Conservation (phyloP, 2,329 filamentous ascomycete genomes). For the Alternaria panax region DNA sequence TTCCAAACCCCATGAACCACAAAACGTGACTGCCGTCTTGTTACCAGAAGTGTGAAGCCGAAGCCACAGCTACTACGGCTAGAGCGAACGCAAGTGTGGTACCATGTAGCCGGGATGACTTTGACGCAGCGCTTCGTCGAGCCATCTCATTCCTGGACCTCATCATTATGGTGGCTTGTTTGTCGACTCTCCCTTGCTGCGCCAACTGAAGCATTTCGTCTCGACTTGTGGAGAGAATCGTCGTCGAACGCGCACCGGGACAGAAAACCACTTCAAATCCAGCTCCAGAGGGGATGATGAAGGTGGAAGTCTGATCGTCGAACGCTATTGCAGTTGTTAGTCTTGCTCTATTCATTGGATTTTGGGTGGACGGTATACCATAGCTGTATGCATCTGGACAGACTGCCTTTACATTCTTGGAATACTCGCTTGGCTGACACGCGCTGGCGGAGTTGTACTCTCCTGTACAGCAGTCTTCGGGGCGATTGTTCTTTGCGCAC, state of each 20-base stretch:
- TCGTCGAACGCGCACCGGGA: conserved; percentile 64
- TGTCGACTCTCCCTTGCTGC: conserved; percentile 40
- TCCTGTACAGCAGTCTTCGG: conserved; percentile 79
- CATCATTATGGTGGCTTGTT: conserved; percentile 31
- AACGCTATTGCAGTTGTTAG: conserved; percentile 52
- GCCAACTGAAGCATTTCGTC: conserved; percentile 45
- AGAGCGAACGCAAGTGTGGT: conserved; percentile 19
- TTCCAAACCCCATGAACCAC: background rate
- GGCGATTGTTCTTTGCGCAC: conserved; percentile 72
- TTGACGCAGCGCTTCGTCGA: conserved; percentile 25
- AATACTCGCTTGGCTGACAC: conserved; percentile 74
- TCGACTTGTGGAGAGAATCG: conserved; percentile 53
- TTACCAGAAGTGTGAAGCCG: background rate
- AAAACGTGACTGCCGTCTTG: background rate
- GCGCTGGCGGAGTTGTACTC: conserved; percentile 67
- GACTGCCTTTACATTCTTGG: conserved; percentile 72
- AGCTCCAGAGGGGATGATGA: conserved; percentile 68
- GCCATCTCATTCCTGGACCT: conserved; percentile 26
- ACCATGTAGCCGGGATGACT: background rate
- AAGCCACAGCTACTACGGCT: conserved; percentile 1
- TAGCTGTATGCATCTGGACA: conserved; percentile 88
- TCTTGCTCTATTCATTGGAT: background rate
- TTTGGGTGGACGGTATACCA: conserved; percentile 57
- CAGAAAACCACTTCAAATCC: conserved; percentile 84
- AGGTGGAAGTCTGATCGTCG: conserved; percentile 65